Evolutionary conservation across 495 filamentous ascomycete species (phyloP).

Genomic region (Penicillium chermesinum): DNA sequence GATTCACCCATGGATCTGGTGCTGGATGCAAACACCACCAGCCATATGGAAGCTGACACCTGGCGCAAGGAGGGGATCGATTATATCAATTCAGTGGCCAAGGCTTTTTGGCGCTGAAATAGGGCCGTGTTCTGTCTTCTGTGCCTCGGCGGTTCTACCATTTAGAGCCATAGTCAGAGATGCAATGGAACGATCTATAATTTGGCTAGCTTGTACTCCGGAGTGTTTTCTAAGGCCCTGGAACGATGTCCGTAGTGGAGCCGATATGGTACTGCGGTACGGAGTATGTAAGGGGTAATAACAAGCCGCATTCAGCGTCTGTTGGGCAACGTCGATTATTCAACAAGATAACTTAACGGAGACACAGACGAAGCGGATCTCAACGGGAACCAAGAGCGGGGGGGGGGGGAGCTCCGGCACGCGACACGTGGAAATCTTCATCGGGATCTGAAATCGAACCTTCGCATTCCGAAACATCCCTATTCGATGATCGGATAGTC

Average conservation of each 20-base stretch:
- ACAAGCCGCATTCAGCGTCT: too few relatives aligned
- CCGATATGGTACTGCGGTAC: background rate
- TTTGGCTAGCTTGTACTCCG: background rate
- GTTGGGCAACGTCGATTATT: too few relatives aligned
- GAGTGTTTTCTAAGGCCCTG: too few relatives aligned
- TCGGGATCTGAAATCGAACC: too few relatives aligned
- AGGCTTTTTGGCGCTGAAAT: constrained; percentile 23
- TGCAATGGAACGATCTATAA: background rate
- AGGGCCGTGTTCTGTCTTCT: too few relatives aligned
- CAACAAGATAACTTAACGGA: background rate
- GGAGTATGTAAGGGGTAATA: too few relatives aligned
- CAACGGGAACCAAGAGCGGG: too few relatives aligned
- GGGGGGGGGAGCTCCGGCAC: too few relatives aligned
- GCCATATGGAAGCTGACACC: constrained; percentile 44
- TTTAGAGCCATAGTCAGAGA: background rate
- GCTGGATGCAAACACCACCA: constrained; percentile 46
- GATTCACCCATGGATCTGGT: constrained; percentile 39
- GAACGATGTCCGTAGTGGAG: background rate
- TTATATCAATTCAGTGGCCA: constrained; percentile 28
- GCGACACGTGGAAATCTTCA: too few relatives aligned
- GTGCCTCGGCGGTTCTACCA: too few relatives aligned
- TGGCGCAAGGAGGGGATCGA: constrained; percentile 43
- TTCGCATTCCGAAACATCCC: too few relatives aligned
- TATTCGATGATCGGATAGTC: too few relatives aligned
- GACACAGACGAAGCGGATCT: background rate